Evolutionary conservation across 139 green algal genomes (phyloP), one percentile per base, ranked within the genome.

Genomic region (Coccomyxa sp.): DNA sequence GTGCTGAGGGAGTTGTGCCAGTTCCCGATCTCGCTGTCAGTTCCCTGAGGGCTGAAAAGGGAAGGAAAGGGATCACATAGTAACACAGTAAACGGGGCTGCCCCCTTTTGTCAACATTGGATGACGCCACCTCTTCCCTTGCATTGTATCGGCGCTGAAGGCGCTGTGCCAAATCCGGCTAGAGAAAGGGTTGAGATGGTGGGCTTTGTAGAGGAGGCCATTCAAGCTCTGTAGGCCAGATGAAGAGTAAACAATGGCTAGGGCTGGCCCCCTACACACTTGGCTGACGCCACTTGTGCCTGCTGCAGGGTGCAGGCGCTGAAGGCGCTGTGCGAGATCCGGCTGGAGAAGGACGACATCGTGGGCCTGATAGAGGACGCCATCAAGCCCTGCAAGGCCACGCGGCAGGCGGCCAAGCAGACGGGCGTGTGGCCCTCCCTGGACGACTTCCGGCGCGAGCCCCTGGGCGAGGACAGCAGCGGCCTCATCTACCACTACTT

Each of bases 261-360:
- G n/a, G n/a, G n/a, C n/a, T n/a, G n/a, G n/a, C n/a, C n/a, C n/a
- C n/a, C n/a, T n/a, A n/a, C n/a, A n/a, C n/a, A n/a, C n/a, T n/a
- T n/a, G n/a, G n/a, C n/a, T n/a, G n/a, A n/a, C n/a, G n/a, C n/a
- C n/a, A n/a, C n/a, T n/a, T n/a, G n/a, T n/a, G n/a, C n/a, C n/a
- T n/a, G n/a, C n/a, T 68, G 70, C 72, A 82, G 78, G 78, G 72
- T 82, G 33, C 33, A 39, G 37, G 38, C 78, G 18, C 72, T 82
- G 50, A 78, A 82, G 72, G 71, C 74, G 54, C 72, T 82, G 54
- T 82, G 78, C 41, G 78, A 82, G 72, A 44, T 74, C 27, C 78
- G 78, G n/a, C 55, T 82, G 55, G 78, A 82, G 54, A 40, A 44
- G 16, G 78, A 82, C n/a, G 78, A 82, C 68, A 29, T 78, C 29